A percentile compares a stretch with the other conserved stretches of the same genome.
phyloP scores from a whole-genome alignment of 257 asterid genomes.

The Cruciata laevipes region DNA sequence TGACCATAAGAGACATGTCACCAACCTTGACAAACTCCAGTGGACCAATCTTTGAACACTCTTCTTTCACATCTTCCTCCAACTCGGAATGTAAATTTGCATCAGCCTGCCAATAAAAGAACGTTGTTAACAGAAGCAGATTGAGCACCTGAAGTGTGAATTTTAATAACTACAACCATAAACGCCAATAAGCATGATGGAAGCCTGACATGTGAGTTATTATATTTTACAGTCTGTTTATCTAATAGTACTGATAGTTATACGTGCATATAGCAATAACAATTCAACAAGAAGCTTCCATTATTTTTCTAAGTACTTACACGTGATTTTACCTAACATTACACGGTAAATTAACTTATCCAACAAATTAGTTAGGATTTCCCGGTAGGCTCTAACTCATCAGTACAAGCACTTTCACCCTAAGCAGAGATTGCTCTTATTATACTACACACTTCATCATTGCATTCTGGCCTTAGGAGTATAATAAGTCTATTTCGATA shows the following conservation, averaged over 20 bases:
- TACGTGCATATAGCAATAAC: background rate
- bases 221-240: background rate
- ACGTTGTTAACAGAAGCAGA: background rate
- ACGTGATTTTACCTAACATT: background rate
- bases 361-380: background rate
- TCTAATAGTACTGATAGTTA: background rate
- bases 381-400: background rate
- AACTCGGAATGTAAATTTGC: conserved; percentile 65
- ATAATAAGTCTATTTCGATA: background rate
- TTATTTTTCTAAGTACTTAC: background rate
- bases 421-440: background rate
- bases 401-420: background rate
- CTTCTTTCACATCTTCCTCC: conserved; percentile 72
- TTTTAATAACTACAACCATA: background rate
- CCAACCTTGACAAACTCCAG: conserved; percentile 74
- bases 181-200: background rate
- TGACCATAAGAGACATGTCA: background rate
- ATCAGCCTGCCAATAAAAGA: conserved; percentile 44
- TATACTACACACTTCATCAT: too few relatives aligned
- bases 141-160: background rate
- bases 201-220: background rate
- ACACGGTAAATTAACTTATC: background rate
- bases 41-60: conserved; percentile 89
- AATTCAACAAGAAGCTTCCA: background rate
- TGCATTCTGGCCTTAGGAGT: background rate